phyloP scores from a whole-genome alignment of 2,329 filamentous ascomycete genomes.

The Aspergillus carbonarius region DNA sequence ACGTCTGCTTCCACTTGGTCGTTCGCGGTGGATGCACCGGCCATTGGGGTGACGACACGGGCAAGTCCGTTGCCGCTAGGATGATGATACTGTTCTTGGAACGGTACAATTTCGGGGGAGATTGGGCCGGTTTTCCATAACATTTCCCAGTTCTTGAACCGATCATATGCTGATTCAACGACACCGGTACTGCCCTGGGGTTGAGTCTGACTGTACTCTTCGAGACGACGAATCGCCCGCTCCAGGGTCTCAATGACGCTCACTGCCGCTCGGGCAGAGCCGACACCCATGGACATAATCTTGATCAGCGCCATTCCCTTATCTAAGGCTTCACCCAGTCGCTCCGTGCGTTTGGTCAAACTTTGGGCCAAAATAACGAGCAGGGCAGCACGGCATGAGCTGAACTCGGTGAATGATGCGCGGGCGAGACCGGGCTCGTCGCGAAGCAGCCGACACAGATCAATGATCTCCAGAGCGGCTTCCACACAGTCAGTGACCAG shows the following conservation, averaged over 20 bases:
- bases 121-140: constrained; percentile 46
- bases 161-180: constrained; percentile 51
- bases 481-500: constrained; percentile 56
- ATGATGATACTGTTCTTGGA: constrained; percentile 21
- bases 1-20: constrained; percentile 24
- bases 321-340: constrained; percentile 48
- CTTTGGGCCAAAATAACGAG: constrained; percentile 48
- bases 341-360: constrained; percentile 41
- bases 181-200: constrained; percentile 31
- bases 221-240: constrained; percentile 48
- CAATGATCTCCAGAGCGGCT: constrained; percentile 53
- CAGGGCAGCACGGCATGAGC: constrained; percentile 55
- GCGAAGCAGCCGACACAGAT: constrained; percentile 51
- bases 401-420: constrained; percentile 58
- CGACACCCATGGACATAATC: constrained; percentile 54
- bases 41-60: constrained; percentile 23
- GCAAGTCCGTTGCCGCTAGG: constrained; percentile 10
- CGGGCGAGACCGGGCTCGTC: constrained; percentile 55
- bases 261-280: constrained; percentile 54
- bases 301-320: constrained; percentile 54
- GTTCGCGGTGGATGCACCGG: constrained; percentile 16
- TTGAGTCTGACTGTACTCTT: constrained; percentile 43
- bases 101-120: constrained; percentile 32
- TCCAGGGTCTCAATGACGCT: constrained; percentile 56
- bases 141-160: constrained; percentile 55